Evolutionary conservation across 78 protist genomes (phyloP).

Genomic region (Tieghemostelium lacteum): DNA sequence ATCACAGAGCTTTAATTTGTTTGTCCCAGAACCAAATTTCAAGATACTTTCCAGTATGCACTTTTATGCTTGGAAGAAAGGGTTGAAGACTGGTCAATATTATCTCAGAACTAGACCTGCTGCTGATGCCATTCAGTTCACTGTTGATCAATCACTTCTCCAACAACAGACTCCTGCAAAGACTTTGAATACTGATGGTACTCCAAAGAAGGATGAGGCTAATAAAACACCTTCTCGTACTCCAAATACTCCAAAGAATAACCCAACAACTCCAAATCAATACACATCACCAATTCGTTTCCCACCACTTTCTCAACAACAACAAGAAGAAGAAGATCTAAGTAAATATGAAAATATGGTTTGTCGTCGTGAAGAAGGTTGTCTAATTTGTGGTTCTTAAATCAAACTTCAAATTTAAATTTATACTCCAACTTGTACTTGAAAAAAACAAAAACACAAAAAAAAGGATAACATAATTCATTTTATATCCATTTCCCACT

Average conservation of each 20-base stretch:
- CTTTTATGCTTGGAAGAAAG: constrained; percentile 98
- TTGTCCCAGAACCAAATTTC: constrained; percentile 93
- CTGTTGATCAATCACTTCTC: constrained; percentile 89
- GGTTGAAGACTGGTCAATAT: constrained; percentile 99
- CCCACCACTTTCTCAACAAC: neutral
- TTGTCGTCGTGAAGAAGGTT: constrained; percentile 83
- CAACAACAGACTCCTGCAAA: neutral
- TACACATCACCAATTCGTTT: constrained; percentile 40
- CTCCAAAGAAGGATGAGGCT: neutral
- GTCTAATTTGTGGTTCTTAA: constrained; percentile 74
- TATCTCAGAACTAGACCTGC: constrained; percentile 98
- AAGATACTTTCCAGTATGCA: constrained; percentile 98
- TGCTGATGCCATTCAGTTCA: constrained; percentile 98
- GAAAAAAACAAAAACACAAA: too few species aligned
- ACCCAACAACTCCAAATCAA: constrained; percentile 36
- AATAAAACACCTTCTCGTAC: constrained; percentile 47
- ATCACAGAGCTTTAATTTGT: constrained; percentile 93
- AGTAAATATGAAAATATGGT: constrained; percentile 19
- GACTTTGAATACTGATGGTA: neutral
- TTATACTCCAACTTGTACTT: too few species aligned
- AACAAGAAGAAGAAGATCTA: constrained; percentile 36
- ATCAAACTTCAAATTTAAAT: too few species aligned
- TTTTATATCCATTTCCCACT: too few species aligned
- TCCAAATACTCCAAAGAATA: constrained; percentile 9
- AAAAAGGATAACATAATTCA: too few species aligned